phyloP scores from a whole-genome alignment of 2,329 filamentous ascomycete genomes.

The Botrytis sinoallii region DNA sequence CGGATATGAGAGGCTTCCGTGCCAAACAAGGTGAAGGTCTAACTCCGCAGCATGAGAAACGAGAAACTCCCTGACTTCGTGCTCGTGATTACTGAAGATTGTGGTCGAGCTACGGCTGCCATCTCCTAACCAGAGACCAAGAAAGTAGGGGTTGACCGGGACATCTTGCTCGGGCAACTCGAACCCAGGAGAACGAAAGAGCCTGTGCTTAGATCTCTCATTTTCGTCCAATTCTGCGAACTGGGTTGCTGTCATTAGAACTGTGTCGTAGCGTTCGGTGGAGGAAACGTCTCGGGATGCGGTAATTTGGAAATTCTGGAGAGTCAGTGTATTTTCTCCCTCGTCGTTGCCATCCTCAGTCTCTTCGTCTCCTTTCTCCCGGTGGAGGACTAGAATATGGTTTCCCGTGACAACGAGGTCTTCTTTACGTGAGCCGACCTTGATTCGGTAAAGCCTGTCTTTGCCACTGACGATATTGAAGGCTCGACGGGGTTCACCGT shows the following conservation, averaged over 20 bases:
- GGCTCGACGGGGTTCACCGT: constrained; percentile 46
- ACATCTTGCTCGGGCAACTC: constrained; percentile 33
- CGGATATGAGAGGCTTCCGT: no score
- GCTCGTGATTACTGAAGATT: no score
- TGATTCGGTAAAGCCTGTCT: constrained; percentile 49
- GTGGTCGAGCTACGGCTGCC: no score
- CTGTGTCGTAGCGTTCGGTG: constrained; percentile 39
- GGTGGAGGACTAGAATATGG: constrained; percentile 48
- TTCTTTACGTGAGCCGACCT: constrained; percentile 40
- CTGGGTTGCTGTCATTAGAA: constrained; percentile 47
- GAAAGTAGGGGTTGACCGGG: constrained; percentile 27
- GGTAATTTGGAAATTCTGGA: no score
- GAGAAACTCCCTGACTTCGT: no score
- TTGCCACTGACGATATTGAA: constrained; percentile 49
- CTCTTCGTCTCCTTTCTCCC: constrained; percentile 32
- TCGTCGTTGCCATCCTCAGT: no score
- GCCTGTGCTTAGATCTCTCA: constrained; percentile 40
- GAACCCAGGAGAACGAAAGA: constrained; percentile 40
- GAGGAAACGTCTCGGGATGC: no score
- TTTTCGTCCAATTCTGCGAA: constrained; percentile 42
- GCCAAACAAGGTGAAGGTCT: no score
- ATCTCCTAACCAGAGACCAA: no score
- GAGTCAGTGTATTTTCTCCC: neutral
- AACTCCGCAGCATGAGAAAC: no score
- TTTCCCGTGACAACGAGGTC: constrained; percentile 50